Percentiles rank a stretch among this genome's conserved stretches.
Evolutionary conservation across 2,329 filamentous ascomycete genomes (phyloP).

Genomic region (Cucurbitaria berberidis): DNA sequence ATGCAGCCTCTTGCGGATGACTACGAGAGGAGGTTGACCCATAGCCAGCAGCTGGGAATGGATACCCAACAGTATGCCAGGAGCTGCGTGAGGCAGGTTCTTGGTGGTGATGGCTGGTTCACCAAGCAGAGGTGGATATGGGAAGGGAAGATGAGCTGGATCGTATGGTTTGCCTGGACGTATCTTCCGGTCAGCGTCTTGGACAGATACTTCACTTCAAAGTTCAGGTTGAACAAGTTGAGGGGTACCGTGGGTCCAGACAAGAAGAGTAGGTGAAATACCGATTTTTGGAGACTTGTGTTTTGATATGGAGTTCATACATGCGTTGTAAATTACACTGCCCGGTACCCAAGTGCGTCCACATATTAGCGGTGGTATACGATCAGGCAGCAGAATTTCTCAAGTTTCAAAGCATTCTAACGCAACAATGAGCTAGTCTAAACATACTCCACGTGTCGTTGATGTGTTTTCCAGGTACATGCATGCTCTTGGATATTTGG

Average conservation of each 20-base stretch:
- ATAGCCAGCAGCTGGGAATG: slow-evolving; percentile 62
- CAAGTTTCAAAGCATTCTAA: background rate
- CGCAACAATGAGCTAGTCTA: background rate
- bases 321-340: background rate
- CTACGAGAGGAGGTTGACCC: slow-evolving; percentile 58
- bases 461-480: background rate
- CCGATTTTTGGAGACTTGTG: too few relatives aligned
- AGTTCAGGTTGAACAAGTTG: slow-evolving; percentile 60
- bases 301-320: too few relatives aligned
- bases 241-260: slow-evolving; percentile 39
- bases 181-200: slow-evolving; percentile 55
- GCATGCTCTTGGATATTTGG: background rate
- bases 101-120: slow-evolving; percentile 46
- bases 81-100: slow-evolving; percentile 61
- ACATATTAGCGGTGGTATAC: background rate
- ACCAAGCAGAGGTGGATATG: slow-evolving; percentile 58
- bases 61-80: slow-evolving; percentile 60
- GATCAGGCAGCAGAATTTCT: background rate
- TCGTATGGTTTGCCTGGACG: slow-evolving; percentile 56
- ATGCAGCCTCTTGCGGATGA: slow-evolving; percentile 60
- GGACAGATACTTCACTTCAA: slow-evolving; percentile 56
- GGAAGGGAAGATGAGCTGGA: slow-evolving; percentile 59
- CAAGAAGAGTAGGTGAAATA: slow-evolving; percentile 37
- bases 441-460: background rate
- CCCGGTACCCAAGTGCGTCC: background rate